Evolutionary conservation across 768 basidiomycete genomes (phyloP).

Genomic region (Macrocybe gigantea): DNA sequence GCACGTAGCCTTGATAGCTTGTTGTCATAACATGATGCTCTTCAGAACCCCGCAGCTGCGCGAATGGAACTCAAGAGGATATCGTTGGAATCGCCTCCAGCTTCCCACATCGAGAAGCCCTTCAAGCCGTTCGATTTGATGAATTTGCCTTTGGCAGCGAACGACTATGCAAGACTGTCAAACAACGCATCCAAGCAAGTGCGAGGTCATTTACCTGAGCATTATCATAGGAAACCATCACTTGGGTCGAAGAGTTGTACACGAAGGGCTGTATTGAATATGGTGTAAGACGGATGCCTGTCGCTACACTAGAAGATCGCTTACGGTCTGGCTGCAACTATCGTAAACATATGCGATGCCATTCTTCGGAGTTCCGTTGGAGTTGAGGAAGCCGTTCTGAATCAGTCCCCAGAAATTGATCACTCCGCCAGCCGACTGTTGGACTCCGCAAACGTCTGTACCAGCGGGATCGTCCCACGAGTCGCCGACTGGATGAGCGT

Average conservation of each 20-base stretch:
- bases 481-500: conserved; percentile 50
- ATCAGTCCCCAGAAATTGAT: conserved; percentile 67
- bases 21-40: not conserved
- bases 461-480: conserved; percentile 53
- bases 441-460: conserved; percentile 51
- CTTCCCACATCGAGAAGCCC: conserved; percentile 72
- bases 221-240: conserved; percentile 48
- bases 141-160: conserved; percentile 50
- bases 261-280: conserved; percentile 32
- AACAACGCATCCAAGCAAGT: conserved; percentile 1
- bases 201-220: conserved; percentile 20
- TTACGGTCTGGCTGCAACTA: conserved; percentile 66
- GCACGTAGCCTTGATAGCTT: not conserved
- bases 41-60: conserved; percentile 18
- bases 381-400: conserved; percentile 44
- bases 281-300: not conserved
- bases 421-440: conserved; percentile 43
- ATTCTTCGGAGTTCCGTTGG: conserved; percentile 38
- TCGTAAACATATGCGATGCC: conserved; percentile 55
- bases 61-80: conserved; percentile 40
- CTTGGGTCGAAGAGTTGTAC: conserved; percentile 32
- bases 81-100: conserved; percentile 55
- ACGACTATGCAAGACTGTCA: conserved; percentile 21
- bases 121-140: conserved; percentile 44
- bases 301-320: conserved; percentile 14